Percentiles rank a stretch among this genome's conserved stretches.
phyloP scores from a whole-genome alignment of 169 alveolate genomes.

The Eimeria zaria region DNA sequence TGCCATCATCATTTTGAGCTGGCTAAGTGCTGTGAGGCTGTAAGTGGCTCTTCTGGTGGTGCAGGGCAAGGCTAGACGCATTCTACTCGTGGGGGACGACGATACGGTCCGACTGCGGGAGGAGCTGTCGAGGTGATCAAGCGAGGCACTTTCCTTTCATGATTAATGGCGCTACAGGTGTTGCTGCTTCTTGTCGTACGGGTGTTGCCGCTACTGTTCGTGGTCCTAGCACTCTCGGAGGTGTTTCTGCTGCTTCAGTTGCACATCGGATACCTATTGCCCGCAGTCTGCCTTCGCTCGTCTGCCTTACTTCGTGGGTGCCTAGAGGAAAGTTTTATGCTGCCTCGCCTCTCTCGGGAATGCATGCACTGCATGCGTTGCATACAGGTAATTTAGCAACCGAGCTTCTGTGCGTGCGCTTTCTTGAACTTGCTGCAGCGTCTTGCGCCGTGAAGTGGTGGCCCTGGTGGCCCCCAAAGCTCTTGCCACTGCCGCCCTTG shows the following conservation, averaged over 20 bases:
- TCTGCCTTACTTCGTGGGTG: neutral
- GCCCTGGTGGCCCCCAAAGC: constrained; percentile 69
- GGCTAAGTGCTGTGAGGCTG: neutral
- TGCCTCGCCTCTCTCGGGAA: neutral
- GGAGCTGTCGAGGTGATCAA: constrained; percentile 46
- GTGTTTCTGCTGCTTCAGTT: neutral
- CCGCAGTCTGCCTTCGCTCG: neutral
- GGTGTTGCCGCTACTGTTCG: neutral
- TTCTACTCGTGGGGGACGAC: constrained; percentile 15
- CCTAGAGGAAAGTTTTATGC: neutral
- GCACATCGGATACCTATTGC: neutral
- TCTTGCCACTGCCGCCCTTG: constrained; percentile 15
- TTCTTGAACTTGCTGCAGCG: constrained; percentile 30
- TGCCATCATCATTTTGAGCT: neutral
- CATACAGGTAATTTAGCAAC: neutral
- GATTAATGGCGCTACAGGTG: neutral
- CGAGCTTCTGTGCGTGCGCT: neutral
- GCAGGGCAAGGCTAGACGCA: constrained; percentile 72
- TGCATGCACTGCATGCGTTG: neutral
- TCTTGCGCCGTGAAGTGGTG: constrained; percentile 35
- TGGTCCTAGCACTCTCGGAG: neutral
- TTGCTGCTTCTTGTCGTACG: neutral
- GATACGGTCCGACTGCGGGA: constrained; percentile 20
- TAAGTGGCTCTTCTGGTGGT: neutral
- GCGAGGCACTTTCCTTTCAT: neutral